Conservation (phyloP, 2,329 filamentous ascomycete species). For the Penicillium sp. region DNA sequence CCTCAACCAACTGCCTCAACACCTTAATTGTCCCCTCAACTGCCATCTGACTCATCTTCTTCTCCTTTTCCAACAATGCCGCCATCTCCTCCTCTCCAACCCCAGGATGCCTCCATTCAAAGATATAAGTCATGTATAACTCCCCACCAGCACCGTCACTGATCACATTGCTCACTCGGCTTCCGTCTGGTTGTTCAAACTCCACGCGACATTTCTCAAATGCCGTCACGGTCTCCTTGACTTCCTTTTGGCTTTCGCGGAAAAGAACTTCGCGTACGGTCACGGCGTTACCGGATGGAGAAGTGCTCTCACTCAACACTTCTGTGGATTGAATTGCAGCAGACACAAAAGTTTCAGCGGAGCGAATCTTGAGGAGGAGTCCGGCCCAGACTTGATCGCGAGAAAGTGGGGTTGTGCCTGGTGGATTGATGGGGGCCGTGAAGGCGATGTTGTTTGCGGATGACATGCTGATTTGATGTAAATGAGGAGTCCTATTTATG, state of each 20-base stretch:
- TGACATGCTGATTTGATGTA: slow-evolving; percentile 4
- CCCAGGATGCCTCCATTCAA: slow-evolving; percentile 38
- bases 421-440: slow-evolving; percentile 37
- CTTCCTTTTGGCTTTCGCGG: slow-evolving; percentile 20
- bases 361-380: slow-evolving; percentile 26
- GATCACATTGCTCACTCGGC: slow-evolving; percentile 25
- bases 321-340: slow-evolving; percentile 27
- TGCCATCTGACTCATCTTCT: slow-evolving; percentile 16
- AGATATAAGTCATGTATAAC: slow-evolving; percentile 40
- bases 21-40: slow-evolving; percentile 22
- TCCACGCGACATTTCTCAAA: slow-evolving; percentile 26
- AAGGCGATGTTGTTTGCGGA: slow-evolving; percentile 35
- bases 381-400: slow-evolving; percentile 36
- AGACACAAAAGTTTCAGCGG: slow-evolving; percentile 29
- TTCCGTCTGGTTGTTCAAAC: slow-evolving; percentile 27
- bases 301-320: slow-evolving; percentile 23
- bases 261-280: slow-evolving; percentile 29
- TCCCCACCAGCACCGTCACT: slow-evolving; percentile 31
- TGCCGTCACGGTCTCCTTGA: slow-evolving; percentile 25
- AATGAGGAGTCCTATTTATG: neutral
- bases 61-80: slow-evolving; percentile 16
- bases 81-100: slow-evolving; percentile 15
- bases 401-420: slow-evolving; percentile 28
- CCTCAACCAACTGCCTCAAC: slow-evolving; percentile 15
- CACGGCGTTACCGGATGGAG: slow-evolving; percentile 22